These are phyloP conservation scores for Linnemannia elongata DNA, from an alignment of 192 early-diverging fungal genomes.

Conservation along the genomic window DNA sequence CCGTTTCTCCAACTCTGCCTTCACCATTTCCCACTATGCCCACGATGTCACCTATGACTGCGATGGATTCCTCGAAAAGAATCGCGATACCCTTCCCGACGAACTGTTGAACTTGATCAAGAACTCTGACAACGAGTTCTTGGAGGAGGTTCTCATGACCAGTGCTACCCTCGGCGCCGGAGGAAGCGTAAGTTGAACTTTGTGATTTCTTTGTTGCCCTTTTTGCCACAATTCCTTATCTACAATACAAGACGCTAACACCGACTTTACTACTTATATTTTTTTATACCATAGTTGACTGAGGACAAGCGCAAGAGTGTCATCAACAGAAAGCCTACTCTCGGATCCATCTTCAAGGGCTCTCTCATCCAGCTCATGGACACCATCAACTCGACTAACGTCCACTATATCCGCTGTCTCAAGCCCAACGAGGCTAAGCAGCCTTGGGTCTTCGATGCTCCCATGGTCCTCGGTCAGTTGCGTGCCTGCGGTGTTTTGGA, in stretches of 20 bases:
- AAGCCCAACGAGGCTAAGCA: slow-evolving; percentile 97
- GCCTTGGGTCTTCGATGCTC: slow-evolving; percentile 94
- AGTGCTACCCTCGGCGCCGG: slow-evolving; percentile 48
- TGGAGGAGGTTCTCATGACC: slow-evolving; percentile 79
- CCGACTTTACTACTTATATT: background rate
- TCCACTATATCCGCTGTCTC: slow-evolving; percentile 99
- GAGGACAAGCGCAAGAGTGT: slow-evolving; percentile 67
- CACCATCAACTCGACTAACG: slow-evolving; percentile 92
- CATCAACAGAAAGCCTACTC: slow-evolving; percentile 85
- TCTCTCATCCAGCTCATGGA: slow-evolving; percentile 97
- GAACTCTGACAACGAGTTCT: slow-evolving; percentile 81
- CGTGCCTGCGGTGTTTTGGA: slow-evolving; percentile 99
- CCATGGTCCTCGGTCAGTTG: slow-evolving; percentile 93
- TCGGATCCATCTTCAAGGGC: slow-evolving; percentile 95
- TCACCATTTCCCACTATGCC: slow-evolving; percentile 97
- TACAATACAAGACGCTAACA: background rate
- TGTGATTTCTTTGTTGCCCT: background rate
- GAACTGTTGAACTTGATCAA: slow-evolving; percentile 88
- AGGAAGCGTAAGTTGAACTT: slow-evolving; percentile 43
- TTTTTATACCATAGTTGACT: slow-evolving; percentile 33
- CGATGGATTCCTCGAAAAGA: slow-evolving; percentile 99
- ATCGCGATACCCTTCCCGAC: slow-evolving; percentile 97
- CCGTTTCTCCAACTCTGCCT: slow-evolving; percentile 87
- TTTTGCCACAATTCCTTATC: background rate
- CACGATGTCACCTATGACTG: slow-evolving; percentile 94